Evolutionary conservation across 2,329 filamentous ascomycete species (phyloP).

Genomic region (Aspergillus ochraceus): DNA sequence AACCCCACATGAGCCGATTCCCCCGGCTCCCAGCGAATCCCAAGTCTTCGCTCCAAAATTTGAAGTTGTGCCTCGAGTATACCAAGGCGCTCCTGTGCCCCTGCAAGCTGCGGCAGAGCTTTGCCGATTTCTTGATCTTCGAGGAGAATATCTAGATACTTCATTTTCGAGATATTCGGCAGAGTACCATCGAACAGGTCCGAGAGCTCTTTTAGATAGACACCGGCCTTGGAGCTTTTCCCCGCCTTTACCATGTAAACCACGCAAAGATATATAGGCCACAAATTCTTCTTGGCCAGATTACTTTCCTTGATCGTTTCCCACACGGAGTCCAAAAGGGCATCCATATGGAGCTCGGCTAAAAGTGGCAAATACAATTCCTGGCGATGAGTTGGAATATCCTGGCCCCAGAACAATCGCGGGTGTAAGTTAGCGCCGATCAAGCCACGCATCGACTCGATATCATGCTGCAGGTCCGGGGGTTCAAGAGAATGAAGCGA

Average conservation of each 20-base stretch:
- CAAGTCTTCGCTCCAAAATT: constrained; percentile 33
- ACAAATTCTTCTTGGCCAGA: constrained; percentile 6
- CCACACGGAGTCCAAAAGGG: constrained; percentile 26
- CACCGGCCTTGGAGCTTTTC: constrained; percentile 22
- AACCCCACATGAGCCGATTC: constrained; percentile 19
- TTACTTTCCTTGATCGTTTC: constrained; percentile 10
- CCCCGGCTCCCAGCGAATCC: constrained; percentile 28
- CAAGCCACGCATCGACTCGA: constrained; percentile 18
- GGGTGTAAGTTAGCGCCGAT: constrained; percentile 26
- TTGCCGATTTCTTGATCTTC: constrained; percentile 20
- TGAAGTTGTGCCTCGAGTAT: constrained; percentile 28
- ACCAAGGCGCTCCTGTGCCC: constrained; percentile 19
- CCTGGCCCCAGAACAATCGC: constrained; percentile 16
- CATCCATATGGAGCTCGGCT: constrained; percentile 22
- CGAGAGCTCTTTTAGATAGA: constrained; percentile 27
- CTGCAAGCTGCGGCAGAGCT: constrained; percentile 24
- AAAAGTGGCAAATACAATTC: constrained; percentile 29
- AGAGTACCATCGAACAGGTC: constrained; percentile 19
- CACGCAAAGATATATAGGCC: constrained; percentile 27
- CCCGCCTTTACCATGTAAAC: constrained; percentile 23
- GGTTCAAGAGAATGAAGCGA: constrained; percentile 24
- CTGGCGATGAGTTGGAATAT: neutral
- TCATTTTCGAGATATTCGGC: constrained; percentile 25
- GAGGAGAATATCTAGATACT: constrained; percentile 21
- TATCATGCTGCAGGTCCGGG: constrained; percentile 21